Evolutionary conservation across 176 grass and related monocot genomes (phyloP), one percentile per base, ranked within the genome.

Genomic region (Saccharum officinarum): DNA sequence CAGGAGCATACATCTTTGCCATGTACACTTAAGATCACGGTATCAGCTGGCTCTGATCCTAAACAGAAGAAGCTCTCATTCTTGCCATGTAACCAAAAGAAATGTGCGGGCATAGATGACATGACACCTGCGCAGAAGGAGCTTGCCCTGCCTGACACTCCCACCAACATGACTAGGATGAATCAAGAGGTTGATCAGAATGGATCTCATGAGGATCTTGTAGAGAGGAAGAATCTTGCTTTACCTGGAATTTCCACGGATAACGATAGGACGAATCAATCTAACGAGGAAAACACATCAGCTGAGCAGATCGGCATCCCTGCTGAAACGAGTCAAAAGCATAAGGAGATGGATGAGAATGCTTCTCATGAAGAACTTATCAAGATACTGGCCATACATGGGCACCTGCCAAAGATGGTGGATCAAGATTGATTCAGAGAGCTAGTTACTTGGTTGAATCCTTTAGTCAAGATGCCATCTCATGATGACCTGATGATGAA

Each of bases 51-150:
- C 22, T 61, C 28, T 77, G 64, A 60, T 61, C 66, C 1, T 10
- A 77, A 67, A 34, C 73, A 88, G 64, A 82, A 71, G 80, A 88
- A 71, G 80, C 80, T 88, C 65, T 22, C 54, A 25, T 83, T 88
- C 52, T 72, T 60, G 22, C 65, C 16, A 12, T 50, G 28, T 8
- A 78, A 4, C 65, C 80, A 78, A 25, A 88, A 65, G 41, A 71
- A 69, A 83, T 77, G 39, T 40, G 36, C 2, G 22, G 41, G 50
- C 55, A 50, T 54, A 64, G 4, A 44, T 10, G 55, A 39, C 78
- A 68, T 64, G 67, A 60, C 37, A 0, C 30, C 72, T 63, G 38
- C 10, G 30, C 71, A 78, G 49, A 40, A 82, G 44, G 31, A 12
- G 30, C 23, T 54, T 79, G 55, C 8, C 10, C 67, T 79, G 33